These are phyloP conservation scores for Mycena haematopus DNA, from an alignment of 768 basidiomycete genomes.

Conservation along the genomic window DNA sequence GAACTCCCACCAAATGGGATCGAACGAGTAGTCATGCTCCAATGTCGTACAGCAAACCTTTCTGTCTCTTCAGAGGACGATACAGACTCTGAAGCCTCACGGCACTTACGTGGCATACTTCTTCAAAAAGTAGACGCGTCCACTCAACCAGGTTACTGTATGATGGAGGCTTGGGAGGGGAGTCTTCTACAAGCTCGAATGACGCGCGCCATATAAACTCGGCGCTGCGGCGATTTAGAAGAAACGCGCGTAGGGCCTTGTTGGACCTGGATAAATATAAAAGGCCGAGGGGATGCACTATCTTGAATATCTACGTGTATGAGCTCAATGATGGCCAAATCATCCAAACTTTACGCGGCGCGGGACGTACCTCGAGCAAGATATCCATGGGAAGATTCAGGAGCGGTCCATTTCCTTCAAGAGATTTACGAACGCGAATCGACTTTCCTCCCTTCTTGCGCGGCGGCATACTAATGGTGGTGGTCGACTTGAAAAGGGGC, in stretches of 20 bases:
- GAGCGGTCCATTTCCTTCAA: conserved; percentile 7
- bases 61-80: background rate
- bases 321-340: background rate
- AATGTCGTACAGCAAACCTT: conserved; percentile 16
- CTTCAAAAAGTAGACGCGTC: conserved; percentile 16
- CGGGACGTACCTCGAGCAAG: conserved; percentile 8
- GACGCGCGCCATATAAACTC: conserved; percentile 15
- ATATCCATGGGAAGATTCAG: conserved; percentile 18
- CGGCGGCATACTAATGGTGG: conserved; percentile 1
- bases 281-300: conserved; percentile 10
- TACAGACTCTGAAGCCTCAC: background rate
- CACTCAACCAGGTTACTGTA: conserved; percentile 9
- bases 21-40: conserved; percentile 15
- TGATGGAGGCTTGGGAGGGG: conserved; percentile 6
- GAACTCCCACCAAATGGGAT: conserved; percentile 25
- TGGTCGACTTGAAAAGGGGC: no score
- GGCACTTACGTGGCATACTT: conserved; percentile 12
- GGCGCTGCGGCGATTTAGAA: conserved; percentile 10
- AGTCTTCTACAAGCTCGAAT: conserved; percentile 1
- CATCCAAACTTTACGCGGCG: no score
- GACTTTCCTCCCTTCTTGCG: background rate
- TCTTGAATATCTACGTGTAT: conserved; percentile 11
- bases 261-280: conserved; percentile 14
- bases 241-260: conserved; percentile 9
- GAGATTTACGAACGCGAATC: background rate